Evolutionary conservation across 2,329 filamentous ascomycete genomes (phyloP).

Genomic region (Coniochaeta hoffmannii): DNA sequence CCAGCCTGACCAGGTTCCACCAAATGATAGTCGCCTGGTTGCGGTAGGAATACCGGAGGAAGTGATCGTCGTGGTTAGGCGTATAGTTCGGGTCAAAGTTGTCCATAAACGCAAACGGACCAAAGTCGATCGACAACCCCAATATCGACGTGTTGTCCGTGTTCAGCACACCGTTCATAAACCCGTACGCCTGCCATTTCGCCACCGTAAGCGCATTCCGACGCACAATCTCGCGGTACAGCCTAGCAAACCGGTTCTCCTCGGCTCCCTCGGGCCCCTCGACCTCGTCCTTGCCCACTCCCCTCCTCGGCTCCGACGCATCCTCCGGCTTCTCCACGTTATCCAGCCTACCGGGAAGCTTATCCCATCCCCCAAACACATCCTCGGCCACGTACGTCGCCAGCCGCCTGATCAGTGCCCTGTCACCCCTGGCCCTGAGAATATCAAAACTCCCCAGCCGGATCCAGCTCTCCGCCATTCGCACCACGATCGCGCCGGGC

Average conservation of each 20-base stretch:
- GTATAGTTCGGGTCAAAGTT: conserved; percentile 93
- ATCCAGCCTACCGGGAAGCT: conserved; percentile 57
- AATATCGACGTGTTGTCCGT: conserved; percentile 94
- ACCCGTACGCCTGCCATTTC: conserved; percentile 96
- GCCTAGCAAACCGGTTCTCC: conserved; percentile 78
- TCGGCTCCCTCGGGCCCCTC: conserved; percentile 61
- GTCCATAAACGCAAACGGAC: conserved; percentile 96
- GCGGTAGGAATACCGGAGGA: conserved; percentile 81
- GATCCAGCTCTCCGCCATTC: conserved; percentile 88
- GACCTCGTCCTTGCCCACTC: conserved; percentile 47
- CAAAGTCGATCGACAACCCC: conserved; percentile 87
- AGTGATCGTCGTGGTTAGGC: conserved; percentile 90
- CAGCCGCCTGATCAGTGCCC: conserved; percentile 63
- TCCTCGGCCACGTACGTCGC: conserved; percentile 82
- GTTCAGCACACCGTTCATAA: conserved; percentile 97
- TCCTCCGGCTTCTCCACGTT: conserved; percentile 42
- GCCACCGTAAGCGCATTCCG: conserved; percentile 85
- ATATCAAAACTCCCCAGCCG: conserved; percentile 95
- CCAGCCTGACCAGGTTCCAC: conserved; percentile 95
- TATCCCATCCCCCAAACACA: conserved; percentile 81
- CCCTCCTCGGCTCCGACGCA: conserved; percentile 32
- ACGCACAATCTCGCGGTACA: conserved; percentile 82
- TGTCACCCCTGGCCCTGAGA: conserved; percentile 73
- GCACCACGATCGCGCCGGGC: conserved; percentile 84
- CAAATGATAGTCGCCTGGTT: conserved; percentile 96